A percentile compares a stretch with the other conserved stretches of the same genome.
These are phyloP conservation scores for Ustilago loliicola DNA, from an alignment of 1,284 basidiomycete genomes.

Conservation along the genomic window DNA sequence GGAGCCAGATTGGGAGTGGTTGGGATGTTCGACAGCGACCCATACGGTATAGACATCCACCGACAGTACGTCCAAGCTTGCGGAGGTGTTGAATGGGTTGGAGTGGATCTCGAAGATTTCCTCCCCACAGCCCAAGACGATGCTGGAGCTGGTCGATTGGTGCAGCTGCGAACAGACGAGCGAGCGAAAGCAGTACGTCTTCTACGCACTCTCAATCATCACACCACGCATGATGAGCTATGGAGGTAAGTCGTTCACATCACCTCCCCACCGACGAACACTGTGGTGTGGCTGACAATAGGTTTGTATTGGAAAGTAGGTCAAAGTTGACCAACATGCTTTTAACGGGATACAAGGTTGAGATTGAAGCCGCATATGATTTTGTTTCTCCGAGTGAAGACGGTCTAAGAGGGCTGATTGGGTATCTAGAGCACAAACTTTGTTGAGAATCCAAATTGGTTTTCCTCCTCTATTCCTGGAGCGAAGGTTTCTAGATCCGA, in stretches of 20 bases:
- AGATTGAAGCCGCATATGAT: slow-evolving; percentile 54
- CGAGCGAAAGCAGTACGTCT: slow-evolving; percentile 39
- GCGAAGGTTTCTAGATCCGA: slow-evolving; percentile 10
- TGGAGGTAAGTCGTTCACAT: not conserved
- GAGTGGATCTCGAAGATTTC: slow-evolving; percentile 32
- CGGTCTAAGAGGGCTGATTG: slow-evolving; percentile 6
- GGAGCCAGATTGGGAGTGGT: slow-evolving; percentile 1
- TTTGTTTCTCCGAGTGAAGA: not conserved
- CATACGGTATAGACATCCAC: slow-evolving; percentile 59
- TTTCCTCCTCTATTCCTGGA: not conserved
- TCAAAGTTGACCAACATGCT: slow-evolving; percentile 42
- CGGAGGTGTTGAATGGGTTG: slow-evolving; percentile 18
- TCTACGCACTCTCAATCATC: slow-evolving; percentile 8
- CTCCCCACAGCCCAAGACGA: not conserved
- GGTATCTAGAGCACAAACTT: slow-evolving; percentile 33
- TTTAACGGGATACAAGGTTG: slow-evolving; percentile 52
- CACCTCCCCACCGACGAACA: not conserved
- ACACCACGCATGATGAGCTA: not conserved
- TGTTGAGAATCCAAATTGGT: not conserved
- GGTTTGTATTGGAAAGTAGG: slow-evolving; percentile 6
- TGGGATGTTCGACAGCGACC: slow-evolving; percentile 46
- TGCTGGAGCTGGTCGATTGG: not conserved
- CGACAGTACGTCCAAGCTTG: slow-evolving; percentile 12
- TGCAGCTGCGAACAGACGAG: slow-evolving; percentile 36
- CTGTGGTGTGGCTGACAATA: not conserved